Evolutionary conservation across 306 rosid genomes (phyloP).

Genomic region (Dryas drummondii): DNA sequence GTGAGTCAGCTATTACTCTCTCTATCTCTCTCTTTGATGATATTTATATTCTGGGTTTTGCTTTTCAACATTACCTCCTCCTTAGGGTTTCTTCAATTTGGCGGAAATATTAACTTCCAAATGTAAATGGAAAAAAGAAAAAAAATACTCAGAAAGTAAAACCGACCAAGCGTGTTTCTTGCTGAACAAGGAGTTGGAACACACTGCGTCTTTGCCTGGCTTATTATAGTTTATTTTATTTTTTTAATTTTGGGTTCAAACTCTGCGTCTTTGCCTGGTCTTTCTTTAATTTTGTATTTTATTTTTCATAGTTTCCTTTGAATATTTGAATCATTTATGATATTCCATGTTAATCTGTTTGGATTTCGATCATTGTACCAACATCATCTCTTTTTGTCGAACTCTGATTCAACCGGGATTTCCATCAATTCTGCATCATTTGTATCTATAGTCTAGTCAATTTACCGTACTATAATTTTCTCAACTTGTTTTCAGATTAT

Average conservation of each 20-base stretch:
- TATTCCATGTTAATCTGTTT: neutral
- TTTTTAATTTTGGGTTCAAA: neutral
- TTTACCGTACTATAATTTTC: neutral
- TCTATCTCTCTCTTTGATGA: neutral
- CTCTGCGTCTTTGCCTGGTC: neutral
- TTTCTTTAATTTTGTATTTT: neutral
- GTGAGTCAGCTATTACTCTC: slow-evolving; percentile 2
- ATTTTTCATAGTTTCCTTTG: neutral
- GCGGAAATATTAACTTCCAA: neutral
- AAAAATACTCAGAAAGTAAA: neutral
- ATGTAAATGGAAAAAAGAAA: neutral
- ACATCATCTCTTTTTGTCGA: neutral
- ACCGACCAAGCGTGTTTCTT: slow-evolving; percentile 17
- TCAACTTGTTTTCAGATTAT: neutral
- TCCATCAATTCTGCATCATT: neutral
- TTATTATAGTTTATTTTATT: no score
- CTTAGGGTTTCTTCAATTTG: slow-evolving; percentile 8
- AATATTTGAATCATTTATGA: neutral
- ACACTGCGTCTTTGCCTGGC: neutral
- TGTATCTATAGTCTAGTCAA: neutral
- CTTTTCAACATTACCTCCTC: neutral
- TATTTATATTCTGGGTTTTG: neutral
- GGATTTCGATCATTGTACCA: neutral
- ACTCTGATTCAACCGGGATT: neutral
- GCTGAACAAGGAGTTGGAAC: slow-evolving; percentile 11